Percentiles rank a stretch among this genome's conserved stretches.
These are phyloP conservation scores for Graphiopsis chlorocephala DNA, from an alignment of 2,329 filamentous ascomycete species.

Conservation along the genomic window DNA sequence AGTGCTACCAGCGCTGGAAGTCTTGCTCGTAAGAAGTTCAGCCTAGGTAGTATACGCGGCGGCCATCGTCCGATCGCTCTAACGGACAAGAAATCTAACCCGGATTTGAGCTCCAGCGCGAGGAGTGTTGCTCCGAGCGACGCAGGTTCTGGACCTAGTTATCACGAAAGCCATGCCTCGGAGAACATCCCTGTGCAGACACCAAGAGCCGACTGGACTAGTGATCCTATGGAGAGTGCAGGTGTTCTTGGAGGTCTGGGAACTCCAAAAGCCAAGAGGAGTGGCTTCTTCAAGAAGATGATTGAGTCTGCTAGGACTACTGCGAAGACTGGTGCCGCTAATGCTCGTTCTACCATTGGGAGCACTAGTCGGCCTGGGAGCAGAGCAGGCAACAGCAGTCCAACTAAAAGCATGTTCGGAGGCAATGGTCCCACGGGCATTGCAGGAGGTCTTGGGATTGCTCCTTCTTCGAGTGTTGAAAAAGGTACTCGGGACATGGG, in stretches of 20 bases:
- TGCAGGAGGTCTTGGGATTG: constrained; percentile 46
- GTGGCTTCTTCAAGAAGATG: constrained; percentile 93
- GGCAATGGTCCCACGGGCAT: constrained; percentile 53
- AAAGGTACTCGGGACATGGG: constrained; percentile 67
- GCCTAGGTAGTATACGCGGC: constrained; percentile 41
- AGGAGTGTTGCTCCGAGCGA: constrained; percentile 56
- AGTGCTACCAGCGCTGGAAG: constrained; percentile 95
- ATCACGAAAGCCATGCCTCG: constrained; percentile 83
- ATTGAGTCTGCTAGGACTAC: constrained; percentile 92
- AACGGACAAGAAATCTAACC: constrained; percentile 25
- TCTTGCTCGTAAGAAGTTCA: constrained; percentile 70
- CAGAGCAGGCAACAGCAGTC: constrained; percentile 41
- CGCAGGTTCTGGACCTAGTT: constrained; percentile 47
- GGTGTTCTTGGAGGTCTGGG: constrained; percentile 74
- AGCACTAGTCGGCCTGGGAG: constrained; percentile 46
- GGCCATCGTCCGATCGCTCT: constrained; percentile 23
- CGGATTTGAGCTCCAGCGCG: constrained; percentile 29
- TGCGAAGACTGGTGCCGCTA: constrained; percentile 68
- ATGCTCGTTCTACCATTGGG: constrained; percentile 79
- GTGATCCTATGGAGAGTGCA: constrained; percentile 60
- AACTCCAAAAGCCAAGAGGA: constrained; percentile 73
- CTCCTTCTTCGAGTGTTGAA: constrained; percentile 27
- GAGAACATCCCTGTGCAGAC: constrained; percentile 52
- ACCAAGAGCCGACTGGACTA: constrained; percentile 63
- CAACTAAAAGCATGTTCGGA: constrained; percentile 47